Evolutionary conservation across 164 flowering plant genomes (phyloP).

Genomic region (Santalum album): DNA sequence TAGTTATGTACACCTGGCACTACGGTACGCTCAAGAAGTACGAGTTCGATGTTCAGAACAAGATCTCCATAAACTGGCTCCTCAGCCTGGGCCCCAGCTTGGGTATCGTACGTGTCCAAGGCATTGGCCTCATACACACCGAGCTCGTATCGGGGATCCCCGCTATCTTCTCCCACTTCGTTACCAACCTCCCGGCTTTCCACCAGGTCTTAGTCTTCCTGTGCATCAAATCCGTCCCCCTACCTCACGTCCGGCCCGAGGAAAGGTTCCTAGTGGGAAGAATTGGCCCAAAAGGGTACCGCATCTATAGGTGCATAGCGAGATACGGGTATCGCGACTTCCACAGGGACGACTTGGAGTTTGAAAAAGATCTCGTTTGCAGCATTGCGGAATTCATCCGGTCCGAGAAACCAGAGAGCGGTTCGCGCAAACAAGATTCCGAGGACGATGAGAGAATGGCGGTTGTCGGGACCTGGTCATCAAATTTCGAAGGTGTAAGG

Average conservation of each 20-base stretch:
- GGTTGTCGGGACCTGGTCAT: slow-evolving; percentile 49
- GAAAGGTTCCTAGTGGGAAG: slow-evolving; percentile 73
- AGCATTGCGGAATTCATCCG: slow-evolving; percentile 66
- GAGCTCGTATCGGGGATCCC: slow-evolving; percentile 78
- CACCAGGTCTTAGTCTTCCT: slow-evolving; percentile 70
- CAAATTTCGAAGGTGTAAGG: slow-evolving; percentile 25
- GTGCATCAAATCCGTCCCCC: slow-evolving; percentile 69
- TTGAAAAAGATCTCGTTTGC: slow-evolving; percentile 61
- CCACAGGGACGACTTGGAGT: slow-evolving; percentile 52
- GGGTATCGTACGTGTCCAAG: slow-evolving; percentile 59
- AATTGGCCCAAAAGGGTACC: slow-evolving; percentile 61
- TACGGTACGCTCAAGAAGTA: slow-evolving; percentile 62
- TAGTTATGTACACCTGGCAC: slow-evolving; percentile 58
- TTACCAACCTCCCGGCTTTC: slow-evolving; percentile 79
- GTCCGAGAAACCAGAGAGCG: slow-evolving; percentile 26
- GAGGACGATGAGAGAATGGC: slow-evolving; percentile 42
- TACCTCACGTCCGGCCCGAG: slow-evolving; percentile 58
- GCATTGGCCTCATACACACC: slow-evolving; percentile 64
- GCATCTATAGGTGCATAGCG: slow-evolving; percentile 63
- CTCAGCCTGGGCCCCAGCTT: slow-evolving; percentile 44
- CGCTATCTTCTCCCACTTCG: slow-evolving; percentile 71
- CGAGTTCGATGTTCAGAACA: slow-evolving; percentile 64
- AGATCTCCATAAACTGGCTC: slow-evolving; percentile 62
- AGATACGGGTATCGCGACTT: slow-evolving; percentile 63
- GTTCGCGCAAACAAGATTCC: slow-evolving; percentile 4